These are phyloP conservation scores for Colletotrichum eleusines DNA, from an alignment of 2,329 filamentous ascomycete species.

Conservation along the genomic window DNA sequence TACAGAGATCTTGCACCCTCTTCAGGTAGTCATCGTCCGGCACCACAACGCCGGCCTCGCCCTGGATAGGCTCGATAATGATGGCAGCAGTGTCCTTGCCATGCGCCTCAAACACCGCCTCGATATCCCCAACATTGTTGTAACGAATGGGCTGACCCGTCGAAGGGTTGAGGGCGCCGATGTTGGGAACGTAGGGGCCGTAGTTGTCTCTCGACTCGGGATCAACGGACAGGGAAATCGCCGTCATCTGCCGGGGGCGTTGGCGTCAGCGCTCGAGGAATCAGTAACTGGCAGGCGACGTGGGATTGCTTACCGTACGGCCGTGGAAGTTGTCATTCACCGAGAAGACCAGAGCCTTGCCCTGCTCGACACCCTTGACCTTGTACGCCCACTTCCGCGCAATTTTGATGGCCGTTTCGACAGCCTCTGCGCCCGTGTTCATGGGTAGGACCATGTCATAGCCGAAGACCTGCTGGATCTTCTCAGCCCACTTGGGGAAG, in stretches of 20 bases:
- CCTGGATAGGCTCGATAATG: constrained; percentile 96
- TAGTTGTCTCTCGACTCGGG: constrained; percentile 97
- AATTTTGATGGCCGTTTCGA: constrained; percentile 96
- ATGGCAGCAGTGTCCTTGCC: constrained; percentile 91
- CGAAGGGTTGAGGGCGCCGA: constrained; percentile 81
- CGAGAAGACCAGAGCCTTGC: constrained; percentile 86
- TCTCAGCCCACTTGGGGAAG: constrained; percentile 94
- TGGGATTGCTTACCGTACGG: constrained; percentile 76
- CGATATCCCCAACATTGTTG: constrained; percentile 85
- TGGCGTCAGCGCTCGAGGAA: constrained; percentile 27
- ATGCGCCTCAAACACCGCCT: constrained; percentile 81
- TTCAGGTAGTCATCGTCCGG: constrained; percentile 89
- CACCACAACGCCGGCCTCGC: constrained; percentile 96
- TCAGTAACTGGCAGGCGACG: not conserved
- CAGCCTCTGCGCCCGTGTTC: constrained; percentile 97
- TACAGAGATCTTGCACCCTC: constrained; percentile 86
- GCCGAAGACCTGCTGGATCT: constrained; percentile 87
- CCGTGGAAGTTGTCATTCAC: constrained; percentile 96
- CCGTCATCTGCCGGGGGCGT: constrained; percentile 71
- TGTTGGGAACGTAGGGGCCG: constrained; percentile 91
- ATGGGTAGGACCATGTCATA: constrained; percentile 99
- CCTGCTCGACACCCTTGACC: constrained; percentile 87
- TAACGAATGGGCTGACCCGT: constrained; percentile 84
- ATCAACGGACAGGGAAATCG: constrained; percentile 94
- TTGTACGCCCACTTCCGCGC: constrained; percentile 99